phyloP scores from a whole-genome alignment of 225 moss, liverwort and hornwort species.

The Bryum argenteum region DNA sequence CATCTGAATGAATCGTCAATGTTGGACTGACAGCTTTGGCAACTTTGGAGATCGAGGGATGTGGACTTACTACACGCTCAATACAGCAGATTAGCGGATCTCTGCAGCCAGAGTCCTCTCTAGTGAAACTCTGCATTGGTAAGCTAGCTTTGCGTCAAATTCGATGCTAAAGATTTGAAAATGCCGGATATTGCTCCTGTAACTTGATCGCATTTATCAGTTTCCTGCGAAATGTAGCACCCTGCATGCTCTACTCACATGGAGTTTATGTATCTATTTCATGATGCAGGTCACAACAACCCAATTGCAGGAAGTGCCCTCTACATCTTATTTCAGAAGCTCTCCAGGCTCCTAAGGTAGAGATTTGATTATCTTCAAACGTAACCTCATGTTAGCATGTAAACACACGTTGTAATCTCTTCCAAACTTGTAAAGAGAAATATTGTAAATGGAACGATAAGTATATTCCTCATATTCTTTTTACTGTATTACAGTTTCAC shows the following conservation, averaged over 20 bases:
- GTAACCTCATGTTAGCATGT: constrained; percentile 11
- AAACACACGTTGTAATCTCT: not conserved
- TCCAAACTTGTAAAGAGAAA: not conserved
- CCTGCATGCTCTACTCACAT: constrained; percentile 17
- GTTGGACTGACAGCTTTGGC: constrained; percentile 74
- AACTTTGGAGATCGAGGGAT: constrained; percentile 78
- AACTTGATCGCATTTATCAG: constrained; percentile 10
- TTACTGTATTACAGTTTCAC: constrained; percentile 65
- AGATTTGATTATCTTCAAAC: constrained; percentile 14
- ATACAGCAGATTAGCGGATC: constrained; percentile 70
- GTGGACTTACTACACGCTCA: constrained; percentile 84
- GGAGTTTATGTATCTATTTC: constrained; percentile 19
- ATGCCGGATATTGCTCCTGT: constrained; percentile 1
- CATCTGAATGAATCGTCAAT: constrained; percentile 20
- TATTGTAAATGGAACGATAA: constrained; percentile 15
- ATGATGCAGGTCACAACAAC: constrained; percentile 70
- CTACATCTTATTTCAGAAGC: constrained; percentile 66
- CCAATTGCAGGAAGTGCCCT: constrained; percentile 77
- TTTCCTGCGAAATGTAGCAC: constrained; percentile 12
- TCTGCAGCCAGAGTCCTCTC: constrained; percentile 65
- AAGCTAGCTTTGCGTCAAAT: constrained; percentile 30
- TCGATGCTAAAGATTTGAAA: constrained; percentile 9
- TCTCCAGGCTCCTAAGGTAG: constrained; percentile 74
- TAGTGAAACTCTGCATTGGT: constrained; percentile 91
- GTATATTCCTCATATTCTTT: constrained; percentile 17